phyloP scores from a whole-genome alignment of 768 basidiomycete genomes.

The Coprinopsis strossmayeri region DNA sequence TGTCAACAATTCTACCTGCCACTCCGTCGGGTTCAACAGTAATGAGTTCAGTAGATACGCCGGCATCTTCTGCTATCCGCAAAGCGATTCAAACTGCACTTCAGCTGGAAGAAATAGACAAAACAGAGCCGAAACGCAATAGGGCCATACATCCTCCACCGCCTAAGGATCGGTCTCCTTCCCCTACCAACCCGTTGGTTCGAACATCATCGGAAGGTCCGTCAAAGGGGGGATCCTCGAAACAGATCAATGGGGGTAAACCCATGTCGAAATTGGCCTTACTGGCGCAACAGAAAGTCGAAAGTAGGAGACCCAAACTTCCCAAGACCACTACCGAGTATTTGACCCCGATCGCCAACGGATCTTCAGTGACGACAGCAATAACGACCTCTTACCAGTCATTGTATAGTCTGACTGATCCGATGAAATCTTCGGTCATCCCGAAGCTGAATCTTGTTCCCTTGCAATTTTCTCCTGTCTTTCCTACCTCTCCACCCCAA shows the following conservation, averaged over 20 bases:
- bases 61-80: slow-evolving; percentile 51
- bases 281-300: slow-evolving; percentile 57
- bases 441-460: slow-evolving; percentile 40
- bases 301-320: slow-evolving; percentile 39
- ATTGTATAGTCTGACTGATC: slow-evolving; percentile 55
- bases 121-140: slow-evolving; percentile 15
- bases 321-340: slow-evolving; percentile 56
- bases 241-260: slow-evolving; percentile 8
- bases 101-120: slow-evolving; percentile 51
- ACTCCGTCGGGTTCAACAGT: slow-evolving; percentile 15
- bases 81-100: slow-evolving; percentile 66
- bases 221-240: neutral
- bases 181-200: slow-evolving; percentile 5
- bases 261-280: slow-evolving; percentile 44
- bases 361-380: slow-evolving; percentile 74
- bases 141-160: slow-evolving; percentile 15
- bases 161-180: slow-evolving; percentile 9
- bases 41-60: slow-evolving; percentile 28
- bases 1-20: slow-evolving; percentile 20
- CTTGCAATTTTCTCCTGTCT: slow-evolving; percentile 19
- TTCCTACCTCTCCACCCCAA: slow-evolving; percentile 22
- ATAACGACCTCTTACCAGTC: slow-evolving; percentile 80
- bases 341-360: slow-evolving; percentile 75
- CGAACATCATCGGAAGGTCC: neutral
- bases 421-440: slow-evolving; percentile 33